Base-by-base conservation (phyloP, 208 protist species). In the Crithidia bombi region DNA sequence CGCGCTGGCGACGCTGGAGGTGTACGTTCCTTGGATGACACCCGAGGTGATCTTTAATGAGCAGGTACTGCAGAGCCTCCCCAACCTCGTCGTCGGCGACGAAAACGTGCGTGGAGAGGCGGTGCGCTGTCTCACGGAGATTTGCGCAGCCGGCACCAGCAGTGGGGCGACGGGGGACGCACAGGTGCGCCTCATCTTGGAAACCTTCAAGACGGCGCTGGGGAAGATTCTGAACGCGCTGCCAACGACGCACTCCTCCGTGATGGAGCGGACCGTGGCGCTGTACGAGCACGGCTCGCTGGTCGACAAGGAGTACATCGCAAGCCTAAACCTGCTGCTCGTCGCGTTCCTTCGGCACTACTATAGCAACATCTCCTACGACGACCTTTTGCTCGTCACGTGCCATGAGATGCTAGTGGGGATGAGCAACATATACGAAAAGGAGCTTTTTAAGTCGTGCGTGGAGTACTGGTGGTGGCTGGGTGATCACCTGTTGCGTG, bases 381-480 rank as follows among this genome's bases (percentile, higher is more conserved):
- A 95, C 63, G 78, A 92, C 67, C 49, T 91, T 10, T 63, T 97
- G 36, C 76, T 97, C 28, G 39, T 91, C 47, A 72, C 85, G 9
- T 90, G 72, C 9, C 96, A 98, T 77, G 78, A 92, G 59, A 93
- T 98, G 71, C 68, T 99, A 0, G 81, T 99, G 2, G 78, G 92
- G 9, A 98, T 99, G 73, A 98, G 94, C 51, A 75, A 94, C 63
- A 95, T 99, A n/a, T 79, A 97, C 25, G 96, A 99, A 32, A 92
- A 93, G 57, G 98, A 99, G 68, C 80, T 99, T 21, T 99, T 99
- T 79, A 99, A 99, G 86, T 97, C 98, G 28, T 99, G 97, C 79
- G 86, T 99, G n/a, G 98, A 99, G 69, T 99, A 99, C 79, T 99
- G 98, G 98, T 93, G 94, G 80, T 92, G 73, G 65, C 82, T 99